Conservation (phyloP, 768 basidiomycete species). For the Cystofilobasidium bisporidii region DNA sequence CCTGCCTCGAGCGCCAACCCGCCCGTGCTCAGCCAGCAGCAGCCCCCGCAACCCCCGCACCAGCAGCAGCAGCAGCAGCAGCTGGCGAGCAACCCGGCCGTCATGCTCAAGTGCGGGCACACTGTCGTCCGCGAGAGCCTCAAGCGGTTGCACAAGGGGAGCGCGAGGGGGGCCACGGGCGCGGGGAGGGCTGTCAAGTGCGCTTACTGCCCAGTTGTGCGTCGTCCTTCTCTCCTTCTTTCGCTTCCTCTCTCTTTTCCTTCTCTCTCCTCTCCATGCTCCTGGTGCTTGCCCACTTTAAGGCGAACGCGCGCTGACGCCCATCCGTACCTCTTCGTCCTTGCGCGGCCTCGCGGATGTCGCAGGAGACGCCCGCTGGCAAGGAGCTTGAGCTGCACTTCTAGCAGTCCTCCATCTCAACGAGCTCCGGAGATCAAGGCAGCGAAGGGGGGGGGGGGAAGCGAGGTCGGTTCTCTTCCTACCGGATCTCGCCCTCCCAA, state of each 20-base stretch:
- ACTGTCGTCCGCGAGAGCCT: conserved; percentile 88
- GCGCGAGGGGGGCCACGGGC: conserved; percentile 45
- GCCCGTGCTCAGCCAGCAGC: neutral
- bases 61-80: neutral
- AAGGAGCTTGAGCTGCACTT: conserved; percentile 26
- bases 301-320: too few relatives aligned
- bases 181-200: conserved; percentile 64
- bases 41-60: neutral
- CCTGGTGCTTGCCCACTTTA: too few relatives aligned
- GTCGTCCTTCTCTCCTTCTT: neutral
- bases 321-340: too few relatives aligned
- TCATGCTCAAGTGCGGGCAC: conserved; percentile 96
- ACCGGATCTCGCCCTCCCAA: too few relatives aligned
- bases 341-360: too few relatives aligned
- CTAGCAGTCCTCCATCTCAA: neutral
- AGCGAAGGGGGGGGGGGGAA: too few relatives aligned
- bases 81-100: conserved; percentile 73
- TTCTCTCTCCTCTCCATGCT: too few relatives aligned
- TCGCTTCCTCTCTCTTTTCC: neutral
- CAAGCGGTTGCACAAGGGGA: conserved; percentile 75
- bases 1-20: neutral
- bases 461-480: too few relatives aligned
- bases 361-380: conserved; percentile 19
- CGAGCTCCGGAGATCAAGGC: too few relatives aligned
- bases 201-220: conserved; percentile 80